Base-by-base conservation (phyloP, 78 protist genomes). In the Dictyostelium intermedium region DNA sequence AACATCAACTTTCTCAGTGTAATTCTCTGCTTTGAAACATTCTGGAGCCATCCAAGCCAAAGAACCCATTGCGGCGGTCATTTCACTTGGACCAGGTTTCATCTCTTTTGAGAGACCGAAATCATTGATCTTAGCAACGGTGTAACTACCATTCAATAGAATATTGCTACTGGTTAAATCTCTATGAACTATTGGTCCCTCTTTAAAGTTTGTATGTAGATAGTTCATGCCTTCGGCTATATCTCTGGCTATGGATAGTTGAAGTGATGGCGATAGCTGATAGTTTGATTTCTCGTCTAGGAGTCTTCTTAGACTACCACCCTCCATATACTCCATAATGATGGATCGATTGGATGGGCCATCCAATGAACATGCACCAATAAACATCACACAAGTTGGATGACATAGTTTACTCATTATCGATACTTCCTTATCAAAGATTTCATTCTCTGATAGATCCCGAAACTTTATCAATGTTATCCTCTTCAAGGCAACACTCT, bases 1-100 rank as follows among this genome's bases (percentile, higher is more conserved):
- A 0, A 92, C 70, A 32, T 92, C 96, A 18, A 84, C 96, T 70
- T 86, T 92, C 30, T 92, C 91, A 6, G 92, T 84, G 47, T 92
- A 92, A 23, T 70, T 83, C 63, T 92, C 96, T 18, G 91, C 91
- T 56, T 77, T 72, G 72, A 92, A 92, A 30, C 77, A 43, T 76
- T 92, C 96, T 11, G 96, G 96, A 72, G 96, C 96, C 96, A 92
- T 92, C 96, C 96, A 92, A 1, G 96, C 96, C 5, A 86, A 23
- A 3, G 94, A 89, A 16, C 94, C 94, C 94, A 89, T 89, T 8
- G 94, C 94, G 20, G 94, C 94, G 2, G 94, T 89, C 94, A 89
- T 89, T 50, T 89, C 87, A 13, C 34, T 43, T 10, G 85, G 87
- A 35, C 94, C 94, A 11, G 94, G 78, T 35, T 89, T 89, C 82